A percentile compares a stretch with the other conserved stretches of the same genome.
Evolutionary conservation across 2,329 filamentous ascomycete genomes (phyloP).

Genomic region (Talaromyces sp.): DNA sequence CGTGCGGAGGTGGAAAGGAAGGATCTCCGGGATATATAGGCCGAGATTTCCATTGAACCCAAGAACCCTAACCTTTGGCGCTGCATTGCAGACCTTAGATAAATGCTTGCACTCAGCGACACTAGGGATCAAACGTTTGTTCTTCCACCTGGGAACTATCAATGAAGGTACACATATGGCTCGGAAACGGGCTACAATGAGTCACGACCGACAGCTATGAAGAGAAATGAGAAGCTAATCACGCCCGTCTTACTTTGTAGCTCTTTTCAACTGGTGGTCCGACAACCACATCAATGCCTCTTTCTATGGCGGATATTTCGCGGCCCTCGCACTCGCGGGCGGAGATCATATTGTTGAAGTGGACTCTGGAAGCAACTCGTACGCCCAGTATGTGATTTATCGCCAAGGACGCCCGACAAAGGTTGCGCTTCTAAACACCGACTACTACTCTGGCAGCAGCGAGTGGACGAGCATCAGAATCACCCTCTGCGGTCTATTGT

Average conservation of each 20-base stretch:
- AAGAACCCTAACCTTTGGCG: conserved; percentile 19
- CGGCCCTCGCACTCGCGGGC: background rate
- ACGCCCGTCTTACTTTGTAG: background rate
- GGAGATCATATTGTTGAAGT: background rate
- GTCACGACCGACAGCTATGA: background rate
- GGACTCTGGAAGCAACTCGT: background rate
- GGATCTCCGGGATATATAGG: conserved; percentile 29
- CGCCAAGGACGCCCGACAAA: background rate
- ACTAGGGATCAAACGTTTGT: conserved; percentile 4
- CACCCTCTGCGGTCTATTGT: background rate
- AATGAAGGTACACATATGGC: background rate
- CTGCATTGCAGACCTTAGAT: background rate
- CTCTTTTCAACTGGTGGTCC: conserved; percentile 6
- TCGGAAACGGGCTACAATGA: background rate
- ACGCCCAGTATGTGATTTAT: conserved; percentile 7
- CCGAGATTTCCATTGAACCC: conserved; percentile 29
- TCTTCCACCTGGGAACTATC: conserved; percentile 2
- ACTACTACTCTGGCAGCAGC: conserved; percentile 2
- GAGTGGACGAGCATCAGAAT: background rate
- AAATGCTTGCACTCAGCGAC: background rate
- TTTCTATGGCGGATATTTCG: conserved; percentile 6
- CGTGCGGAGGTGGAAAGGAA: conserved; percentile 38
- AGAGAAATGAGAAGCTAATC: background rate
- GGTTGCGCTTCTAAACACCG: conserved; percentile 1
- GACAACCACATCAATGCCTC: conserved; percentile 5